Evolutionary conservation across 148 eudicot genomes (phyloP).

Genomic region (Salicornia ramosissima): DNA sequence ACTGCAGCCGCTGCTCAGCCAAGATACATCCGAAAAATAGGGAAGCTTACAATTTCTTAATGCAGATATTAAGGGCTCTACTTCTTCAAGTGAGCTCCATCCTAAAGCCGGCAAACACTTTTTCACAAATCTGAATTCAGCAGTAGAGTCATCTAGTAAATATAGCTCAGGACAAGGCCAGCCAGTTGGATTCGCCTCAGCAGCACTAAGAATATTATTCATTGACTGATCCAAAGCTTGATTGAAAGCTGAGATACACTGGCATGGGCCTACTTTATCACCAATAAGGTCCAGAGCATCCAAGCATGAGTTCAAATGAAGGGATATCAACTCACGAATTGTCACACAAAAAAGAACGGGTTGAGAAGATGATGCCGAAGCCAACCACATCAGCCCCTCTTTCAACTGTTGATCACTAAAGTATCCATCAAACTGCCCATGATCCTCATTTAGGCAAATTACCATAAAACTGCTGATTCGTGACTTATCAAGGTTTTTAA

Average conservation of each 20-base stretch:
- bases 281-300: slow-evolving; percentile 37
- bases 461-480: slow-evolving; percentile 39
- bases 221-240: slow-evolving; percentile 60
- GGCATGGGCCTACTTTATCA: slow-evolving; percentile 43
- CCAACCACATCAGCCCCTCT: slow-evolving; percentile 80
- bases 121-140: slow-evolving; percentile 43
- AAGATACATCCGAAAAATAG: slow-evolving; percentile 48
- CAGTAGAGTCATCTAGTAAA: slow-evolving; percentile 46
- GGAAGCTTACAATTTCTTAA: slow-evolving; percentile 53
- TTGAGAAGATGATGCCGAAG: slow-evolving; percentile 54
- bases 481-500: slow-evolving; percentile 56
- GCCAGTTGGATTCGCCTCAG: slow-evolving; percentile 43
- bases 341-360: slow-evolving; percentile 45
- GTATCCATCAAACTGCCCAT: slow-evolving; percentile 45
- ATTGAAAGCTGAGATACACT: slow-evolving; percentile 70
- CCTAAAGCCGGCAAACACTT: slow-evolving; percentile 57
- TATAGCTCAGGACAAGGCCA: slow-evolving; percentile 93
- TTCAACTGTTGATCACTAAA: slow-evolving; percentile 62
- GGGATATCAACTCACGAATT: slow-evolving; percentile 50
- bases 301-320: slow-evolving; percentile 47
- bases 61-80: slow-evolving; percentile 41
- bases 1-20: slow-evolving; percentile 47
- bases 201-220: slow-evolving; percentile 48
- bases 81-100: slow-evolving; percentile 67
- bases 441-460: slow-evolving; percentile 35